Evolutionary conservation across 306 rosid genomes (phyloP), one percentile per base, ranked within the genome.

Genomic region (Malus sylvestris): DNA sequence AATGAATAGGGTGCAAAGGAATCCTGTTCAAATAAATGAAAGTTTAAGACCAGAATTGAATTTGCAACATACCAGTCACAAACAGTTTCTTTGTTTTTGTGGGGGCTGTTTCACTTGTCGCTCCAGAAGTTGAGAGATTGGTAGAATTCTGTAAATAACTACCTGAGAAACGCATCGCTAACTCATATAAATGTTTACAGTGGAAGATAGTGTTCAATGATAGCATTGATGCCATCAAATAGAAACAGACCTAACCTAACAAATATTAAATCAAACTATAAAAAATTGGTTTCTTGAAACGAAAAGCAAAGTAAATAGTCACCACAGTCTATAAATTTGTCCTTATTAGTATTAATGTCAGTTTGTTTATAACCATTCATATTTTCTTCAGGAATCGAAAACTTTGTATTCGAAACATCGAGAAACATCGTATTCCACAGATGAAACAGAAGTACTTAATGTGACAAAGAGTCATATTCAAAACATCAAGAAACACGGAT

Each of bases 11-110:
- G 52, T 45, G 18, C 52, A 45, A 45, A n/a, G 27, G 14, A 8
- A 55, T 2, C 64, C 33, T 33, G 33, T 14, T 2, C 1, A 11
- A 55, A 32, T 10, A 52, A 29, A 71, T 4, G 74, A 71, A 49
- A 59, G 53, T 29, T 59, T 8, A 52, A 32, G 30, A n/a, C 62
- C 35, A 19, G 66, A 68, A 66, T 30, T 30, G 58, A 76, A 73
- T 29, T 25, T n/a, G 62, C 38, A 76, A 68, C 49, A 33, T 85
- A 87, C 86, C 87, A 33, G 89, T 87, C 29, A 87, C 76, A 77
- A 87, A 87, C 8, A 85, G 89, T 75, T 87, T 87, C 81, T 82
- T 85, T 46, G 89, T 87, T 76, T 79, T 83, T 46, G 82, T 60
- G 12, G 78, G 84, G 59, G 80, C 20, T 6, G 74, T 73, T 77